These are phyloP conservation scores for Lentinula detonsa DNA, from an alignment of 768 basidiomycete genomes.

Conservation along the genomic window DNA sequence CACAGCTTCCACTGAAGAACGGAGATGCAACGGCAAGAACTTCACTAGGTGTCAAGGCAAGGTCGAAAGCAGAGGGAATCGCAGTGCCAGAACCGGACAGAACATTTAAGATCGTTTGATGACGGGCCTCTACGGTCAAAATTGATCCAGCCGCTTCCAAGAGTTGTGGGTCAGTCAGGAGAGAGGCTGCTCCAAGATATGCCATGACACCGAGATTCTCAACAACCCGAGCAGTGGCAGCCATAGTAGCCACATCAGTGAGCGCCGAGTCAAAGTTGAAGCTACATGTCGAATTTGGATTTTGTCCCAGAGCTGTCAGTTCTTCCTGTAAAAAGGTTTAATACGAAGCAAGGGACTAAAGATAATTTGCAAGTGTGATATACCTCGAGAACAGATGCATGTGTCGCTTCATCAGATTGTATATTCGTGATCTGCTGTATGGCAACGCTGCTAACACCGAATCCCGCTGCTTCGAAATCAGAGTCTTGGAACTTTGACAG, in stretches of 20 bases:
- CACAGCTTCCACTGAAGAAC: conserved; percentile 64
- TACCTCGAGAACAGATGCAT: conserved; percentile 51
- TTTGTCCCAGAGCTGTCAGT: conserved; percentile 47
- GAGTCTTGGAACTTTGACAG: conserved; percentile 55
- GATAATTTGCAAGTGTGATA: conserved; percentile 1
- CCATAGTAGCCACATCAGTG: conserved; percentile 64
- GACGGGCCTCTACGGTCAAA: conserved; percentile 77
- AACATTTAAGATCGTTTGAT: conserved; percentile 73
- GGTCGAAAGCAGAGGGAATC: conserved; percentile 68
- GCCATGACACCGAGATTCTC: conserved; percentile 74
- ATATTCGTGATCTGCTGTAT: conserved; percentile 58
- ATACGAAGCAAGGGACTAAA: neutral
- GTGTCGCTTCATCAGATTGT: conserved; percentile 55
- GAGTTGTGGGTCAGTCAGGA: conserved; percentile 54
- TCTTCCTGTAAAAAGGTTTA: conserved; percentile 26
- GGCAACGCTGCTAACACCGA: conserved; percentile 45
- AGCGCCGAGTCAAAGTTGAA: conserved; percentile 66
- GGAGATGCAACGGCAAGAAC: conserved; percentile 62
- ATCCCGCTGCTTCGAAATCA: conserved; percentile 65
- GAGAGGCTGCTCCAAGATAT: conserved; percentile 67
- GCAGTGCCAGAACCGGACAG: conserved; percentile 49
- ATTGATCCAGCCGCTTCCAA: conserved; percentile 68
- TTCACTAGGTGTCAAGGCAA: conserved; percentile 62
- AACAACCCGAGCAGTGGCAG: conserved; percentile 63
- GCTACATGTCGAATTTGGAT: conserved; percentile 49